These are phyloP conservation scores for Pichia terricola DNA, from an alignment of 1,139 yeast genomes.

Conservation along the genomic window DNA sequence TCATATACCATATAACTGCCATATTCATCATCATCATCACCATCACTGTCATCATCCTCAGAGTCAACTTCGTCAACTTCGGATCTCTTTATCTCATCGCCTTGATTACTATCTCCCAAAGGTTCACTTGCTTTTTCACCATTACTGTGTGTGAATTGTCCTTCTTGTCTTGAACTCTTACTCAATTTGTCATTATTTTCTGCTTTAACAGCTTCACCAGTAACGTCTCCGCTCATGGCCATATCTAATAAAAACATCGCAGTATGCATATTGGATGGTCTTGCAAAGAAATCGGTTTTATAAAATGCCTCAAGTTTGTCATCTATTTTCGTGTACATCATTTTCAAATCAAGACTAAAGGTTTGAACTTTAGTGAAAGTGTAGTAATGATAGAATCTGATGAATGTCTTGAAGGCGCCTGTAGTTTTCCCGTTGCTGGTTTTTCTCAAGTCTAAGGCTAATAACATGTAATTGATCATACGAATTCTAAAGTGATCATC, in stretches of 20 bases:
- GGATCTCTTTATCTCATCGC: constrained; percentile 5
- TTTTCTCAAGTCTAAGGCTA: neutral
- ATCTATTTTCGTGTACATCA: constrained; percentile 30
- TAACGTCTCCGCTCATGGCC: neutral
- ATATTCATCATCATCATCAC: constrained; percentile 10
- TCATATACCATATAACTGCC: constrained; percentile 15
- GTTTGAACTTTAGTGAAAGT: constrained; percentile 56
- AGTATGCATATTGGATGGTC: neutral
- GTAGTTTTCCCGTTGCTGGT: neutral
- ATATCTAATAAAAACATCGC: neutral
- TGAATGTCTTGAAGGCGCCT: constrained; percentile 23
- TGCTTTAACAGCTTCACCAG: neutral
- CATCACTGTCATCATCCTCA: constrained; percentile 19
- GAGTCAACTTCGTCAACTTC: constrained; percentile 13
- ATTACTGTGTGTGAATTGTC: neutral
- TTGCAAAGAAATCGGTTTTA: neutral
- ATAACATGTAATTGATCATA: constrained; percentile 30
- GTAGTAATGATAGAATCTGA: constrained; percentile 67
- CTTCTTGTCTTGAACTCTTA: constrained; percentile 10
- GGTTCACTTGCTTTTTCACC: constrained; percentile 13
- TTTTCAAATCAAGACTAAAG: constrained; percentile 56
- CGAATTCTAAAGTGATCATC: constrained; percentile 67
- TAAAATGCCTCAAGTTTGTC: constrained; percentile 32
- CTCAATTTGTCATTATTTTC: constrained; percentile 10
- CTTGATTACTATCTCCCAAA: neutral